phyloP scores from a whole-genome alignment of 345 rosid genomes.

The Salix koriyanagi region DNA sequence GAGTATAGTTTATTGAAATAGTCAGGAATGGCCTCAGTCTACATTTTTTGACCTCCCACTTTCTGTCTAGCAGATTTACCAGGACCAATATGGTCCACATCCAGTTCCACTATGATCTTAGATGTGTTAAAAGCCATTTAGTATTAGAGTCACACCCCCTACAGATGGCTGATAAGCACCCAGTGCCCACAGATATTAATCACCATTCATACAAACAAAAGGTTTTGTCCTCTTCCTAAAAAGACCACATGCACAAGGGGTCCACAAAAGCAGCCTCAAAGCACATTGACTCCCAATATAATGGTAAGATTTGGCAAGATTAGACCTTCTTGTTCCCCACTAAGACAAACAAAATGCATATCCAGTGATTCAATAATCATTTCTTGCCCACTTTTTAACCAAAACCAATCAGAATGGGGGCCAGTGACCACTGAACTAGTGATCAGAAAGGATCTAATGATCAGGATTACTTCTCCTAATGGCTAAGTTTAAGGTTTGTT shows the following conservation, averaged over 20 bases:
- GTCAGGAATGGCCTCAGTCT: constrained; percentile 9
- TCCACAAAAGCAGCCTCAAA: constrained; percentile 2
- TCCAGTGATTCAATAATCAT: constrained; percentile 33
- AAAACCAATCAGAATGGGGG: constrained; percentile 7
- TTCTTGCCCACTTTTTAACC: constrained; percentile 24
- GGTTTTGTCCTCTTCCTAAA: constrained; percentile 4
- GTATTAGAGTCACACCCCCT: constrained; percentile 37
- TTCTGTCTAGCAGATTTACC: background rate
- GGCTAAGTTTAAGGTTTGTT: constrained; percentile 19
- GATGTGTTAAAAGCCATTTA: background rate
- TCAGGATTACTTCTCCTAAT: constrained; percentile 11
- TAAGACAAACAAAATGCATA: constrained; percentile 10
- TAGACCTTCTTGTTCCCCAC: constrained; percentile 17
- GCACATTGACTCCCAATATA: background rate
- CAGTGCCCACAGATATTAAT: constrained; percentile 1
- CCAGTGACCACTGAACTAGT: background rate
- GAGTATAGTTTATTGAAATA: background rate
- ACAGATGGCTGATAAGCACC: constrained; percentile 10
- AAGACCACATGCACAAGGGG: constrained; percentile 8
- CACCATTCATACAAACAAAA: constrained; percentile 17
- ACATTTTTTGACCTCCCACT: background rate
- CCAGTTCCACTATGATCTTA: constrained; percentile 6
- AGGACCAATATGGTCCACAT: constrained; percentile 16
- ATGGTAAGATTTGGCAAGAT: background rate
- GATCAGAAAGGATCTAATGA: background rate